Evolutionary conservation across 768 basidiomycete genomes (phyloP).

Genomic region (Serendipita indica): DNA sequence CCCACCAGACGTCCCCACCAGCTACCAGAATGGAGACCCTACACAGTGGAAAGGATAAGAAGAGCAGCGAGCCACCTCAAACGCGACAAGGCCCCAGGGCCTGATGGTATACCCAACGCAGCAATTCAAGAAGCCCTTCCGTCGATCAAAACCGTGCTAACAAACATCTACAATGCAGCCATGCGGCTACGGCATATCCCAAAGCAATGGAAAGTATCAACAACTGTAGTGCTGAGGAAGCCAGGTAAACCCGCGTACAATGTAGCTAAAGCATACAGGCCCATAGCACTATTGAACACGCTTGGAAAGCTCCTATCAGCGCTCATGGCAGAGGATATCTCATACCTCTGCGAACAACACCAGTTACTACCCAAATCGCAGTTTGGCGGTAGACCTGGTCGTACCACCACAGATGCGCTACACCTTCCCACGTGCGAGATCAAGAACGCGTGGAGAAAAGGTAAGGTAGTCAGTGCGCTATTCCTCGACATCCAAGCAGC

Average conservation of each 20-base stretch:
- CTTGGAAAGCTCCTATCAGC: constrained; percentile 21
- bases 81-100: constrained; percentile 18
- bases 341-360: constrained; percentile 19
- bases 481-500: constrained; percentile 33
- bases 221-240: constrained; percentile 24
- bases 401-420: constrained; percentile 25
- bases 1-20: neutral
- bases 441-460: constrained; percentile 19
- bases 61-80: constrained; percentile 10
- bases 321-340: constrained; percentile 18
- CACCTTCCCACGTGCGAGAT: constrained; percentile 10
- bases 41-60: constrained; percentile 13
- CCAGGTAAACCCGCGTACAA: constrained; percentile 25
- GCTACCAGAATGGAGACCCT: constrained; percentile 1
- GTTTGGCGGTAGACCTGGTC: constrained; percentile 28
- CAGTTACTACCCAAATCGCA: constrained; percentile 24
- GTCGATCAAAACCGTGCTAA: constrained; percentile 19
- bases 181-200: constrained; percentile 22
- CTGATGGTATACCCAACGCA: constrained; percentile 23
- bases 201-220: constrained; percentile 20
- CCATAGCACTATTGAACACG: constrained; percentile 26
- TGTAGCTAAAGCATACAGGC: constrained; percentile 23
- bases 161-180: constrained; percentile 20
- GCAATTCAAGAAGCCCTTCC: constrained; percentile 21
- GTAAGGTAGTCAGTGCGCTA: constrained; percentile 24